phyloP scores from a whole-genome alignment of 108 stramenopile species.

The Nitzschia sp. region DNA sequence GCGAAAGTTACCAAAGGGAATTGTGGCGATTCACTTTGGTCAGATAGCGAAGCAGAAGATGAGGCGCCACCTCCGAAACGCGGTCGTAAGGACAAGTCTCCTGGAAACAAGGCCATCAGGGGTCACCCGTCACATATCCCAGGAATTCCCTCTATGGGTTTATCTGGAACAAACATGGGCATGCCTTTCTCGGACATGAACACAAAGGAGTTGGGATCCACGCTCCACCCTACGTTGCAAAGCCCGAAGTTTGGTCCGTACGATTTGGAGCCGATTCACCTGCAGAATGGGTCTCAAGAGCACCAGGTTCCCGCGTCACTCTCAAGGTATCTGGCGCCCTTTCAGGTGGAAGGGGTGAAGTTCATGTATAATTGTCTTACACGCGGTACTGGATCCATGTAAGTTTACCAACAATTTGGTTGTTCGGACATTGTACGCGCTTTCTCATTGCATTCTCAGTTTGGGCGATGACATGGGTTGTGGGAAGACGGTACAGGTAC shows the following conservation, averaged over 20 bases:
- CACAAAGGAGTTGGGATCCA: neutral
- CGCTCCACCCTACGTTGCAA: constrained; percentile 61
- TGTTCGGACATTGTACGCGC: neutral
- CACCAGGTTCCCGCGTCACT: constrained; percentile 76
- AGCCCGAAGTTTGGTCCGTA: constrained; percentile 69
- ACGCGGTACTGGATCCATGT: constrained; percentile 46
- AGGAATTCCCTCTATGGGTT: no score
- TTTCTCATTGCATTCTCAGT: constrained; percentile 30
- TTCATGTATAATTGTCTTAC: constrained; percentile 72
- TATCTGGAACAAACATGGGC: no score
- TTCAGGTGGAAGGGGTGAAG: constrained; percentile 72
- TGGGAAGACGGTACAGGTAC: constrained; percentile 75
- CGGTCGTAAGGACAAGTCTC: neutral
- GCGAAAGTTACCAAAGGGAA: constrained; percentile 1
- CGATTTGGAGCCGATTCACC: constrained; percentile 35
- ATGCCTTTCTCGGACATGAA: neutral
- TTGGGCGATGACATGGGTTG: constrained; percentile 59
- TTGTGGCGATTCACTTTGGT: constrained; percentile 15
- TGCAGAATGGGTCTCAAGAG: constrained; percentile 25
- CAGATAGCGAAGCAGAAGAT: constrained; percentile 19
- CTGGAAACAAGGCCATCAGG: no score
- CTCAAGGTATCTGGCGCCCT: constrained; percentile 71
- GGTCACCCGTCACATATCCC: no score
- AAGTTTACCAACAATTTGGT: neutral
- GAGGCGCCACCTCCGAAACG: neutral